Base-by-base conservation (phyloP, 140 eudicot species). In the Cichorium intybus region DNA sequence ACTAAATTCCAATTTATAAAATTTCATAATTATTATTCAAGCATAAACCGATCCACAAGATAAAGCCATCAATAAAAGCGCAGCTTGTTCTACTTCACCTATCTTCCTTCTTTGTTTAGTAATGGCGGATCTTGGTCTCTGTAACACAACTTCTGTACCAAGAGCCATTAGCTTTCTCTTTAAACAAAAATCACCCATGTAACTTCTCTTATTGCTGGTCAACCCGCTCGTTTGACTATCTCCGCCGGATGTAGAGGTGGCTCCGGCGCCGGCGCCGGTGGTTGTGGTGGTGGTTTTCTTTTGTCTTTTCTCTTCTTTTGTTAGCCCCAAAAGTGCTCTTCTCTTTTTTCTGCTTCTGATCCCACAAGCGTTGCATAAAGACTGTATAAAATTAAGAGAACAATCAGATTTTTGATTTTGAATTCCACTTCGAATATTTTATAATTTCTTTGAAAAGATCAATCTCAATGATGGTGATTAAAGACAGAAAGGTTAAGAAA, bases 281-380 rank as follows among this genome's bases (percentile, higher is more conserved):
- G 5, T 24, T 18, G 34, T 24, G 54, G 69, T 8, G 46, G 34
- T 33, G 18, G 60, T 26, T 62, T 83, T 84, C 70, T 79, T 79
- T 26, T 75, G 20, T 33, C 73, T 81, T 68, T 86, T 84, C 3
- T 84, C 89, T 0, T 81, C 84, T 64, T 84, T 84, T 71, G 73
- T 77, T 3, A 86, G 10, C 2, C 95, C 89, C 83, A 84, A 43
- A 6, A 86, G 79, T 15, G 95, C 95, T 69, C 97, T 81, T 66
- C 92, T 86, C 84, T 71, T 89, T 52, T 89, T 89, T 64, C 97
- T 76, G 76, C 87, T 89, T 71, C 89, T 83, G 73, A 89, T 89
- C 80, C 97, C 97, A 84, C 97, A 89, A 67, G 95, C 97, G 57
- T 89, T 86, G 74, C 97, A 89, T 56, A 89, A 71, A 16, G 97